Evolutionary conservation across 495 filamentous ascomycete species (phyloP), one percentile per base, ranked within the genome.

Genomic region (Sporormia fimetaria): DNA sequence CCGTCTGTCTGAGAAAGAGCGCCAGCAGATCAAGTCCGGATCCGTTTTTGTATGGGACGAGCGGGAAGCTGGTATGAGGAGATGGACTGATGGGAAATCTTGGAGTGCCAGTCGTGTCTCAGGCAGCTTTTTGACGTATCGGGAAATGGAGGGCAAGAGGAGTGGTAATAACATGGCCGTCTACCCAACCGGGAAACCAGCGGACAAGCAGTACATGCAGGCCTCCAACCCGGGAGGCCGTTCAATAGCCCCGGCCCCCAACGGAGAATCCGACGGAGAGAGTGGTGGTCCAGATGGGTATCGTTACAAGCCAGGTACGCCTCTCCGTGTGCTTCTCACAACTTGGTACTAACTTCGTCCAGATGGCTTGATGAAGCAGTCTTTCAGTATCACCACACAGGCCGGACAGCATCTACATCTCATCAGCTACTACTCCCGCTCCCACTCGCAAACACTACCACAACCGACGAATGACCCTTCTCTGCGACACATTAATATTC

Each of bases 11-110:
- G 90, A 98, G 63, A 98, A 98, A 61, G 90, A 98, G 63, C 76
- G 90, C 27, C 87, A 94, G 52, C 78, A 81, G 5, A 98, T 98
- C 55, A 77, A 81, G 45, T 93, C 88, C 2, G 90, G 90, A 12
- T 96, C 92, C 0, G 88, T 98, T 6, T 98, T 95, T 56, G 90
- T 98, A 22, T 98, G 90, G 90, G 92, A 96, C 62, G 90, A 98
- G 68, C 70, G 88, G 49, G 90, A 98, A 68, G 90, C 90, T 6
- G 90, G 90, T 39, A 98, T 98, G 90, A 74, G 90, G 42, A 70
- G 90, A 62, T 98, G 90, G 90, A 98, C 90, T 0, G 90, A 98
- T 53, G 90, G 90, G 15, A 98, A 98, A 60, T 96, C 90, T 29
- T 98, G 90, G 90, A 96, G 92, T 55, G 90, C 90, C 17, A 95